phyloP scores from a whole-genome alignment of 2,329 filamentous ascomycete species.

The Trichoderma pleuroti region DNA sequence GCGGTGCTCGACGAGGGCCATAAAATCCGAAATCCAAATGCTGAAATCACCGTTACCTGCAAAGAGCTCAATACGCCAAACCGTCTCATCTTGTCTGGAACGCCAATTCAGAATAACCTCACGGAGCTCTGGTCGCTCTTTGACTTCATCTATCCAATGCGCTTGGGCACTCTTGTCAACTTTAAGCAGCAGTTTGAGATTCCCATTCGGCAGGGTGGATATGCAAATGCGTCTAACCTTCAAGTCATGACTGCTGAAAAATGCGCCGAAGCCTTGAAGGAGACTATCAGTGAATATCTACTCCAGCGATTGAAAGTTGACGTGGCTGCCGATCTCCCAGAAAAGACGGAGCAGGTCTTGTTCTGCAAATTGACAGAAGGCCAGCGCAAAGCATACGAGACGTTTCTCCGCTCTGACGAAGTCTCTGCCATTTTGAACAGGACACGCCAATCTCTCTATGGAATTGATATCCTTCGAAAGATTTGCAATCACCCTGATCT shows the following conservation, averaged over 20 bases:
- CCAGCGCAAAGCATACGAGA: constrained; percentile 76
- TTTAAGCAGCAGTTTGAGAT: constrained; percentile 92
- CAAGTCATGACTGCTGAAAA: constrained; percentile 93
- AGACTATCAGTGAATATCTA: constrained; percentile 88
- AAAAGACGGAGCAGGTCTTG: constrained; percentile 93
- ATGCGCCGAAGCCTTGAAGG: constrained; percentile 89
- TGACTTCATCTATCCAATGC: constrained; percentile 97
- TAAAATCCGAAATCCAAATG: constrained; percentile 96
- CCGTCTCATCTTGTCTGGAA: constrained; percentile 89
- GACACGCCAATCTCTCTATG: constrained; percentile 76
- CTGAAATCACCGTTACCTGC: constrained; percentile 89
- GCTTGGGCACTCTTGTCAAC: constrained; percentile 82
- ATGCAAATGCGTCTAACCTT: constrained; percentile 89
- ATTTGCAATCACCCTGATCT: constrained; percentile 98
- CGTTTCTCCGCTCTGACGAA: constrained; percentile 77
- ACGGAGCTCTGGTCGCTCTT: constrained; percentile 96
- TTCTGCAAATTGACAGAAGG: constrained; percentile 84
- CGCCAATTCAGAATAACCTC: constrained; percentile 96
- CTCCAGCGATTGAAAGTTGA: constrained; percentile 90
- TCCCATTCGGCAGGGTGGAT: constrained; percentile 88
- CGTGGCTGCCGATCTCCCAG: constrained; percentile 86
- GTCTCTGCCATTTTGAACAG: constrained; percentile 77
- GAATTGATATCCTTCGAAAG: constrained; percentile 88
- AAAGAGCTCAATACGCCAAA: constrained; percentile 90
- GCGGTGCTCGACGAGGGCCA: constrained; percentile 95